Evolutionary conservation across 352 stramenopile species (phyloP), one percentile per base, ranked within the genome.

Genomic region (Pythium aristosporum): DNA sequence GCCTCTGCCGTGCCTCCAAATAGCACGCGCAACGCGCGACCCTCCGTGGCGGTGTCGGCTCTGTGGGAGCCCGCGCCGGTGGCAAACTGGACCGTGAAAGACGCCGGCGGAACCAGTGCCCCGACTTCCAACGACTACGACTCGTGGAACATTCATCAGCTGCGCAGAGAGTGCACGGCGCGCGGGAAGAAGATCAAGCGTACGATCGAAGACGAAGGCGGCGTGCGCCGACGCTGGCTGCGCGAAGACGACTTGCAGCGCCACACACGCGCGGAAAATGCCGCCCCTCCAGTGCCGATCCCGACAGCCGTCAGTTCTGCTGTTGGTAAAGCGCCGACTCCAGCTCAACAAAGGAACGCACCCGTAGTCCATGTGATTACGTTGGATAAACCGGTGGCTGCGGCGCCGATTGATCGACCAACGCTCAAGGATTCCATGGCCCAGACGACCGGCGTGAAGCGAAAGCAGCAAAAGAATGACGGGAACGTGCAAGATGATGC

Each of bases 101-200:
- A 53, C 18, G 20, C 47, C 23, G 47, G 47, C 47, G 8, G 23
- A 21, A 53, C 47, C 47, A 53, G 23, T 11, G 47, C 47, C 13
- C 47, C 47, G 25, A 53, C 47, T 23, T 36, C 20, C 47, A 53
- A 53, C 47, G 23, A 53, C 47, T 53, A 53, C 28, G 47, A 39
- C 47, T 5, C 4, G 23, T 53, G 47, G 47, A 53, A n/a, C 2
- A 23, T 53, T 15, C 18, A 53, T 10, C 47, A 53, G 18, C 47
- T 53, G 47, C 47, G 47, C 12, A 36, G 25, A 12, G 47, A 53
- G 25, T 53, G 23, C 47, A 53, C 23, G 15, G 47, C 47, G 25
- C 47, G 47, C 12, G 47, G 25, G 23, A 36, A 39, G 23, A 53
- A 36, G 47, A 53, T 53, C 47, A 39, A 36, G 47, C 47, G 47